Percentiles rank a stretch among this genome's conserved stretches.
Conservation (phyloP, 371 early-diverging fungal species). For the Rhizopus arrhizus region DNA sequence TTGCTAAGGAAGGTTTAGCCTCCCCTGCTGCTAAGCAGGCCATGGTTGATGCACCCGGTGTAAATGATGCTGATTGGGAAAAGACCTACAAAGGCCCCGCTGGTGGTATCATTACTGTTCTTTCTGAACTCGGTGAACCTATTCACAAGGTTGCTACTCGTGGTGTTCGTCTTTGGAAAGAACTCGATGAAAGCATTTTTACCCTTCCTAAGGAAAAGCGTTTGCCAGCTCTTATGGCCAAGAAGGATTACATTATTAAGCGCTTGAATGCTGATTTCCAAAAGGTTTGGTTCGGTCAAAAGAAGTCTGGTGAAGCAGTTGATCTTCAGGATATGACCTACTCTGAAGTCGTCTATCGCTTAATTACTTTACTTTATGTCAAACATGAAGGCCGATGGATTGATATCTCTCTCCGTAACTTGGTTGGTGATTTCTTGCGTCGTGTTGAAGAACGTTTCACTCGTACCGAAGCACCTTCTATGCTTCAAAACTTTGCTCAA, state of each 20-base stretch:
- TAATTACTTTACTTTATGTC: conserved; percentile 84
- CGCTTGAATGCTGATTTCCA: conserved; percentile 92
- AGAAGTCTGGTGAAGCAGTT: conserved; percentile 74
- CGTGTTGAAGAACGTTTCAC: conserved; percentile 93
- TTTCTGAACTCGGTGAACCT: conserved; percentile 95
- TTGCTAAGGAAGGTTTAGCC: conserved; percentile 89
- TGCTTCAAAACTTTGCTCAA: conserved; percentile 74
- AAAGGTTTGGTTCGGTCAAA: conserved; percentile 93
- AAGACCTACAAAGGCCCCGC: conserved; percentile 88
- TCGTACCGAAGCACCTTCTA: conserved; percentile 53
- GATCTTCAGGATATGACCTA: conserved; percentile 94
- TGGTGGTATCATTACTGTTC: conserved; percentile 94
- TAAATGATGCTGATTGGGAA: conserved; percentile 90
- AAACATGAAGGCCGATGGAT: conserved; percentile 86
- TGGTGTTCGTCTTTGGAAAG: conserved; percentile 93
- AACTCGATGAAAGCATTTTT: conserved; percentile 92
- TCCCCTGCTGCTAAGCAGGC: conserved; percentile 87
- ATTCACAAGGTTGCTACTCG: conserved; percentile 97
- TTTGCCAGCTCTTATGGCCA: conserved; percentile 73
- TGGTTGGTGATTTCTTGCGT: conserved; percentile 85
- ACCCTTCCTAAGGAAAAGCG: conserved; percentile 90
- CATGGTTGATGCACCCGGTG: conserved; percentile 89
- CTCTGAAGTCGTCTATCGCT: conserved; percentile 82
- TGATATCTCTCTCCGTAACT: conserved; percentile 79
- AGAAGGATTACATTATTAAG: conserved; percentile 91